Percentiles rank a stretch among this genome's conserved stretches.
Evolutionary conservation across 139 green algal species (phyloP).

Genomic region (Microglena sp.): DNA sequence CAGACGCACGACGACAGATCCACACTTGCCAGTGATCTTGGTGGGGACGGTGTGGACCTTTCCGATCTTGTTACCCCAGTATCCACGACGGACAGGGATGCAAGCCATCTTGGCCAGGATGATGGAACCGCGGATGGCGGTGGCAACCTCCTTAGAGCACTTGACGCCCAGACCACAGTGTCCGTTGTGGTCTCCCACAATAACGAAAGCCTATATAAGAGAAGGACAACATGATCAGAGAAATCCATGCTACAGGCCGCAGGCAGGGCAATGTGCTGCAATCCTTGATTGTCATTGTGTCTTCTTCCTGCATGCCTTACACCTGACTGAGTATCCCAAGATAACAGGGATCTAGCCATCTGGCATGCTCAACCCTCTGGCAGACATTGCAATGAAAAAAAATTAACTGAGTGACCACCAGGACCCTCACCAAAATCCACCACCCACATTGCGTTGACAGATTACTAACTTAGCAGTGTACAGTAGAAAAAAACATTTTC

Average conservation of each 20-base stretch:
- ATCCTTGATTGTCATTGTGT: neutral
- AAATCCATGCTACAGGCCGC: neutral
- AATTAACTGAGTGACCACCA: too few relatives aligned
- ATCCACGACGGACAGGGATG: constrained; percentile 91
- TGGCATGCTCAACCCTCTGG: too few relatives aligned
- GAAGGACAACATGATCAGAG: neutral
- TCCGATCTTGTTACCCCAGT: constrained; percentile 98
- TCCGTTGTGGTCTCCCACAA: constrained; percentile 97
- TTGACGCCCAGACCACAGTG: constrained; percentile 98
- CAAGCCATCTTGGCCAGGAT: constrained; percentile 93
- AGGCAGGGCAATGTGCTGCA: neutral
- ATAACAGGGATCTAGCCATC: too few relatives aligned
- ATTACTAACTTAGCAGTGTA: too few relatives aligned
- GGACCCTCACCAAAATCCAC: too few relatives aligned
- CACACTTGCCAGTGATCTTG: constrained; percentile 96
- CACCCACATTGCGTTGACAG: too few relatives aligned
- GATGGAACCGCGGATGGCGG: constrained; percentile 95
- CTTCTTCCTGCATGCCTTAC: too few relatives aligned
- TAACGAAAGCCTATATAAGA: constrained; percentile 80
- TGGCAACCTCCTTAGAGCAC: constrained; percentile 99
- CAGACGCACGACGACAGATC: constrained; percentile 89
- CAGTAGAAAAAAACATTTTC: too few relatives aligned
- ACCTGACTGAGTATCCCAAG: too few relatives aligned
- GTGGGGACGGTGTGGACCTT: constrained; percentile 83
- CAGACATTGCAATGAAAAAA: too few relatives aligned